Base-by-base conservation (phyloP, 2,329 filamentous ascomycete species). In the Ophiostoma fasciatum region DNA sequence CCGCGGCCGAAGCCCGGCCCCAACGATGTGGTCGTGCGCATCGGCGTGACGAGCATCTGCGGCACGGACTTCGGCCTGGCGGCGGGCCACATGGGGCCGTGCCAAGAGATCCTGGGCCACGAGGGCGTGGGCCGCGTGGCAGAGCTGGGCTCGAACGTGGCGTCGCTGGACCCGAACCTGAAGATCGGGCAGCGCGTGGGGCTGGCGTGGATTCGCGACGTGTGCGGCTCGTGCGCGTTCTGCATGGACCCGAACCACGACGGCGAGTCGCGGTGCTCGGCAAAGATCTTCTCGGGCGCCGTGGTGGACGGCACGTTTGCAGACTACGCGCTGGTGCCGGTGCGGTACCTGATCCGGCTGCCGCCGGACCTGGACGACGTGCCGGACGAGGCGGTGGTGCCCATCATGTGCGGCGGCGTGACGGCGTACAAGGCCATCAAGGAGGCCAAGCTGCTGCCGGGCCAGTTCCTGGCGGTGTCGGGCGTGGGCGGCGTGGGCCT, bases 341-440 rank as follows among this genome's bases (percentile, higher is more conserved):
- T 47, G 4, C 46, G 51, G 3, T 62, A 62, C 36, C 36, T 58
- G 0, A 37, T 52, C 8, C 44, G 42, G 12, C 42, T 58, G 13
- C 52, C 57, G 11, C 40, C 42, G 0, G 37, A 48, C 0, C 45
- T 56, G 1, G 50, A 53, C 3, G 46, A 39, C 12, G 31, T 56
- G 5, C 38, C 47, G 0, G 58, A 61, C 30, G 56, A 61, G 31
- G 31, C 48, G 5, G 46, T 62, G 0, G 60, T 57, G 3, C 61
- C 60, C 0, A 51, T 62, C 7, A 40, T 63, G 22, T 64, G 61
- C 36, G 59, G 53, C 0, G 61, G 61, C 0, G 57, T 62, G 1
- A 63, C 60, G 1, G 60, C 59, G 1, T 63, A 62, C 41, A 59
- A 57, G 43, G 59, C 57, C 0, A 34, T 61, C 32, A 61, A 60